Evolutionary conservation across 2,329 filamentous ascomycete species (phyloP), one percentile per base, ranked within the genome.

Genomic region (Fusarium irregulare): DNA sequence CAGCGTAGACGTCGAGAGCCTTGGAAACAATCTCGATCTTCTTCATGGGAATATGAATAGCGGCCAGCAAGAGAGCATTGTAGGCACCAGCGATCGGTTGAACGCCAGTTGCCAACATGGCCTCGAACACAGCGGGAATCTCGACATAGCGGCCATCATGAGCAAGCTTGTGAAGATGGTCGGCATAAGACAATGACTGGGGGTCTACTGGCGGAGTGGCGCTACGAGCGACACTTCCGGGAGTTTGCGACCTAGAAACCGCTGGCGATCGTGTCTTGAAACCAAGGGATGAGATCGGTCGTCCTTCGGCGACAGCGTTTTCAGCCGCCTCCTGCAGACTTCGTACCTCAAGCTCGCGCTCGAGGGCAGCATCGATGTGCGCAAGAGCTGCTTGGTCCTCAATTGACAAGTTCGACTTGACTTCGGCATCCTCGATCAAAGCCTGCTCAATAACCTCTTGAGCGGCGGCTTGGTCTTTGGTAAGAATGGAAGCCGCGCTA

Each of bases 1-100:
- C 94, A 18, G 94, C 92, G 80, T 98, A 99, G 55, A 99, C 92
- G 82, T 97, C 94, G 55, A 98, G 86, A 7, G 93, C 94, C 83
- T 97, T 97, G 66, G 93, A 91, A 16, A 97, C 93, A 55, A 96
- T 89, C 81, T 97, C 92, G 56, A 92, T 91, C 80, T 91, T 92
- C 79, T 93, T 91, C 25, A 86, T 85, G 10, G 94, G 93, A 20
- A 98, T 87, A 73, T 93, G 87, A 66, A 98, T 93, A 16, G 94
- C 94, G 8, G 96, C 93, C 74, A 91, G 86, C 45, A 99, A 84
- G 46, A 99, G 86, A 51, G 93, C 92, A 78, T 98, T 98, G 85
- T 99, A 99, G n/a, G 95, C 92, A 48, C 89, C 86, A 49, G 93
- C 89, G 9, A 92, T 92, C 37, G 96, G 96, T 76, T 89, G 89